Conservation (phyloP, 345 rosid species). For the Stellera chamaejasme region DNA sequence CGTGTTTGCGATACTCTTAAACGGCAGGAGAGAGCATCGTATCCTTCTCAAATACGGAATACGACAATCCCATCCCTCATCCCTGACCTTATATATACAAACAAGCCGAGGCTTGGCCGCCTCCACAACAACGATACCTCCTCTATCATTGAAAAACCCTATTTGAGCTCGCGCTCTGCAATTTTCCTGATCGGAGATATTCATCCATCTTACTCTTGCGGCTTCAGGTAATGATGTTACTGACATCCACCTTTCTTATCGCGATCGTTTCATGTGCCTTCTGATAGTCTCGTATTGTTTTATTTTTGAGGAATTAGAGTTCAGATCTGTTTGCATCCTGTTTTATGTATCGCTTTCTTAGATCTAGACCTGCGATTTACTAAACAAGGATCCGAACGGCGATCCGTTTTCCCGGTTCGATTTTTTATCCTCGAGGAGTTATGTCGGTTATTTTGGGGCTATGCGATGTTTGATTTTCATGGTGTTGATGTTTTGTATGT, state of each 20-base stretch:
- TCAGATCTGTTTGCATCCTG: background rate
- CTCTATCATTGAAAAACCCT: background rate
- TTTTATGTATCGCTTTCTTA: background rate
- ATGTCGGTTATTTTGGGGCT: too few relatives aligned
- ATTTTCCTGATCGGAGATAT: too few relatives aligned
- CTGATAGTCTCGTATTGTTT: background rate
- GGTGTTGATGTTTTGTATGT: too few relatives aligned
- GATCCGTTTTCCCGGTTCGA: background rate
- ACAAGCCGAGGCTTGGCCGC: constrained; percentile 7
- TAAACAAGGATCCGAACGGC: background rate
- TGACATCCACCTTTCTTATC: background rate
- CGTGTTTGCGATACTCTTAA: too few relatives aligned
- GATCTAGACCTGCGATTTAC: background rate
- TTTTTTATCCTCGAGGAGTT: too few relatives aligned
- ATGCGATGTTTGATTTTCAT: too few relatives aligned
- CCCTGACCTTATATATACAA: background rate
- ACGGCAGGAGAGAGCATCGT: too few relatives aligned
- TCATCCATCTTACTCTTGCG: background rate
- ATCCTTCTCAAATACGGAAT: too few relatives aligned
- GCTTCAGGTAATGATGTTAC: background rate
- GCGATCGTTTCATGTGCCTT: background rate
- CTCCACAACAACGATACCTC: background rate
- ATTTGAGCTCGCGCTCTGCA: background rate
- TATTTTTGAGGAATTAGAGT: background rate
- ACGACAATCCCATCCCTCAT: background rate